phyloP scores from a whole-genome alignment of 257 asterid species.

The Solanum arcanum region DNA sequence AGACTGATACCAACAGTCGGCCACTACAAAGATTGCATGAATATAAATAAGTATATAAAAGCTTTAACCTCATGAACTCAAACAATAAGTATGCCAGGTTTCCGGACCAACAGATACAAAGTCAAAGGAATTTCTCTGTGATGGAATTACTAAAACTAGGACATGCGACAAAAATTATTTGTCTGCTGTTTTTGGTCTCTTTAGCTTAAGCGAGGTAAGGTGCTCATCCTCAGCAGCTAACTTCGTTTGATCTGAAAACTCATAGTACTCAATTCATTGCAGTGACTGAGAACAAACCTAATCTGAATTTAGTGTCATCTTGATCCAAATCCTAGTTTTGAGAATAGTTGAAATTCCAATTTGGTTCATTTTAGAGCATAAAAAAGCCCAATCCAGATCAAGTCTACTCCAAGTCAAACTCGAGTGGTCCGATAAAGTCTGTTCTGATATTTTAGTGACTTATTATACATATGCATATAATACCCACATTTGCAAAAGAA shows the following conservation, averaged over 20 bases:
- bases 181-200: neutral
- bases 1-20: neutral
- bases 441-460: neutral
- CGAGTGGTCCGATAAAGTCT: neutral
- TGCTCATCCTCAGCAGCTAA: neutral
- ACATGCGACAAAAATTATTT: neutral
- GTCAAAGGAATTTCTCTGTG: neutral
- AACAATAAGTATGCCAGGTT: neutral
- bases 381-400: neutral
- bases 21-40: neutral
- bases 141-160: neutral
- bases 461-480: neutral
- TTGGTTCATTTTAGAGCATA: neutral
- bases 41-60: neutral
- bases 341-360: neutral
- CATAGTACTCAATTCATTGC: neutral
- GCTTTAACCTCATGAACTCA: neutral
- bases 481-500: neutral
- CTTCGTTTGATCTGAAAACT: neutral
- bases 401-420: neutral
- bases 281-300: neutral
- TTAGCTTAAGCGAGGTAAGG: neutral
- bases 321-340: neutral
- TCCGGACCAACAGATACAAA: neutral
- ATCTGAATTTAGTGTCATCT: neutral